Evolutionary conservation across 192 early-diverging fungal species (phyloP), one percentile per base, ranked within the genome.

Genomic region (Backusella circina): DNA sequence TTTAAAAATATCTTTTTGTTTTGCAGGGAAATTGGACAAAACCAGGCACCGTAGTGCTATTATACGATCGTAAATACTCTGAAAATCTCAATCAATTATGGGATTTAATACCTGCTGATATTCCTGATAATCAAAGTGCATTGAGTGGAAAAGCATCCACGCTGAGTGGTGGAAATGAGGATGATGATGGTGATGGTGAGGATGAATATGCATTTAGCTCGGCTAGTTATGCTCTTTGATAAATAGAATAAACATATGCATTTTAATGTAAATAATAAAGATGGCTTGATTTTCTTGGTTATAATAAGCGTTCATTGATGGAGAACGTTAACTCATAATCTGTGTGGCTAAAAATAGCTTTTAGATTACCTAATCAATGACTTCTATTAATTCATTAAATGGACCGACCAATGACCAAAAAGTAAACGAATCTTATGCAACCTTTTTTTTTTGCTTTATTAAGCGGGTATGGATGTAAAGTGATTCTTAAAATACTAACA

Each of bases 11-110:
- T 10, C 0, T 0, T 26, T 75, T 31, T 7, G 8, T 0, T 67
- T 10, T 68, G n/a, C n/a, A 81, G 79, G 79, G 79, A 18, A 81
- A 81, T 71, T 77, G 75, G 71, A 38, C 26, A 16, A 81, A 81
- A 31, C 72, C 75, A 33, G 79, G 79, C 15, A 74, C 79, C 13
- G 72, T 74, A 12, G 75, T 81, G 5, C 16, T 81, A 28, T 13
- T 81, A 18, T 77, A 81, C 41, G 68, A 81, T 26, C 75, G 79
- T 18, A 81, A 81, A 76, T 74, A 74, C 33, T 31, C 54, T 16
- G 75, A 81, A 38, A 81, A 81, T 39, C 32, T 70, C 2, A 81
- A 77, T 32, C 79, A 81, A 32, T 26, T 77, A 6, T 81, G 79
- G 79, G 72, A 74, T 50, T 66, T 81, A 8, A 70, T 81, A 57